Conservation (phyloP, 2,329 filamentous ascomycete species). For the Sphaerulina musiva region DNA sequence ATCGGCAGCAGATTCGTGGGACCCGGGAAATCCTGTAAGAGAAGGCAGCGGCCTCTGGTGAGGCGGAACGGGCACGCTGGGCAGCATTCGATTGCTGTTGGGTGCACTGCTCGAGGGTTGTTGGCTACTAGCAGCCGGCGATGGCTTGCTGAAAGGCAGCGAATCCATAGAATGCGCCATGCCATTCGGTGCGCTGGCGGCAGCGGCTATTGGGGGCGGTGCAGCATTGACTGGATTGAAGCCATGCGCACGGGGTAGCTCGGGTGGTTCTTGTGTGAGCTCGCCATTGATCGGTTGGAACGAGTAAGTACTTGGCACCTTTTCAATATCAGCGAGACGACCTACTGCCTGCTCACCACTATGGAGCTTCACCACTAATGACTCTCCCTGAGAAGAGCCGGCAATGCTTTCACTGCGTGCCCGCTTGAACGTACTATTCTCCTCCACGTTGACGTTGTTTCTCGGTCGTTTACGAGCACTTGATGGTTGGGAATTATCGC, state of each 20-base stretch:
- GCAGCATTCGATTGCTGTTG: background rate
- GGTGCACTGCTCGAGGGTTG: background rate
- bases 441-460: background rate
- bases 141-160: background rate
- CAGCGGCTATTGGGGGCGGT: background rate
- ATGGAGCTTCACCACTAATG: conserved; percentile 11
- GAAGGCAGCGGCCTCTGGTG: conserved; percentile 2
- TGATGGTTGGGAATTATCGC: conserved; percentile 1
- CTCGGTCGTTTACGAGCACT: conserved; percentile 1
- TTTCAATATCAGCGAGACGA: conserved; percentile 1
- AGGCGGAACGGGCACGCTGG: background rate
- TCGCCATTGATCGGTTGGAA: conserved; percentile 2
- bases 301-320: conserved; percentile 3
- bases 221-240: conserved; percentile 8
- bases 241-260: conserved; percentile 2
- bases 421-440: conserved; percentile 3
- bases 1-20: background rate
- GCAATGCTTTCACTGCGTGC: conserved; percentile 10
- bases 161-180: background rate
- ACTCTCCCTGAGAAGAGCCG: conserved; percentile 8
- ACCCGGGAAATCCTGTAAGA: background rate
- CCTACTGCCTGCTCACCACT: conserved; percentile 6
- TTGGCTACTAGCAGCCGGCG: background rate
- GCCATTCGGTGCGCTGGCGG: conserved; percentile 1
- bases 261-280: background rate